A percentile compares a stretch with the other conserved stretches of the same genome.
These are phyloP conservation scores for Oryza punctata DNA, from an alignment of 176 grass and related monocot genomes.

Conservation along the genomic window DNA sequence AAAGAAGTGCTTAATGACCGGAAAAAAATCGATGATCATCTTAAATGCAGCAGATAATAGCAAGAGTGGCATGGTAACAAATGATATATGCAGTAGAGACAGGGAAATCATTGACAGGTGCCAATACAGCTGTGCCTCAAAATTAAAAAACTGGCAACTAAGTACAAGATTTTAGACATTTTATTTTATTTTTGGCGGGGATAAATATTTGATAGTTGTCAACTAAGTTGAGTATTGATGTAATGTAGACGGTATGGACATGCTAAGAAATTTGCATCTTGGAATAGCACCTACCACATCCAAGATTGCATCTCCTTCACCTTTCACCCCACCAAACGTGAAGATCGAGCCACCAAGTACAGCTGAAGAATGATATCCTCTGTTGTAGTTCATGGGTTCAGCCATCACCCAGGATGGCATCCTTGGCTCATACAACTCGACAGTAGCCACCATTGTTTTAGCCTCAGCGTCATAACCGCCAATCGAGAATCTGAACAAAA, in stretches of 20 bases:
- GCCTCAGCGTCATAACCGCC: constrained; percentile 65
- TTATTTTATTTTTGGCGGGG: not conserved
- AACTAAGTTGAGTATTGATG: not conserved
- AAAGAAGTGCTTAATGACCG: not conserved
- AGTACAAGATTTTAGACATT: not conserved
- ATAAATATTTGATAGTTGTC: not conserved
- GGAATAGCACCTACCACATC: constrained; percentile 59
- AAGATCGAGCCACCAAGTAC: constrained; percentile 66
- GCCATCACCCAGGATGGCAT: constrained; percentile 57
- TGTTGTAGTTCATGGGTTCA: constrained; percentile 61
- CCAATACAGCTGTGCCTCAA: not conserved
- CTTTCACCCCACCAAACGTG: constrained; percentile 62
- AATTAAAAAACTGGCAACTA: not conserved
- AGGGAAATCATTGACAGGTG: not conserved
- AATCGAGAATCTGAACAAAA: constrained; percentile 58
- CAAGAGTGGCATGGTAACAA: not conserved
- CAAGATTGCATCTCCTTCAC: constrained; percentile 51
- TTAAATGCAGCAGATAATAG: not conserved
- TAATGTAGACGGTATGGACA: not conserved
- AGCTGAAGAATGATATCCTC: constrained; percentile 76
- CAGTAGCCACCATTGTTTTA: constrained; percentile 48
- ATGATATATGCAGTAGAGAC: not conserved
- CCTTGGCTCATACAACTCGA: constrained; percentile 76
- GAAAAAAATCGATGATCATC: not conserved
- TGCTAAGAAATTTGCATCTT: not conserved